Base-by-base conservation (phyloP, 352 stramenopile species). In the Globisporangium solare region DNA sequence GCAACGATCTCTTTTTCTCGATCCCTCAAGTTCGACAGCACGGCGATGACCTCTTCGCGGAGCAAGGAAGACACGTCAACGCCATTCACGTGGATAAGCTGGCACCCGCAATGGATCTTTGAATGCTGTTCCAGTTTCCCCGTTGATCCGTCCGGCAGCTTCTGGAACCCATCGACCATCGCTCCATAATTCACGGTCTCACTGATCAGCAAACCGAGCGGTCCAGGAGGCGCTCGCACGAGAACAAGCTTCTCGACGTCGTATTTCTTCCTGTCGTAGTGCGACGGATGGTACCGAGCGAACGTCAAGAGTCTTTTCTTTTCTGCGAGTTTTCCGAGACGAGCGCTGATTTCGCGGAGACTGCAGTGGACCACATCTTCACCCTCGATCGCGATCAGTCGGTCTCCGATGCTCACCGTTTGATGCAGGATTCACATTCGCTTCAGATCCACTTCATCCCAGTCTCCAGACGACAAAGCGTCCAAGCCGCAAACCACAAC, bases 211-310 rank as follows among this genome's bases (percentile, higher is more conserved):
- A 86, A 47, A 3, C 75, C 78, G 3, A 88, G 59, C 0, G 75
- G 76, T 3, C 78, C 78, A n/a, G 49, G 61, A 0, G 71, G 67
- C n/a, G 71, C 66, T 1, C 67, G 56, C 27, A 73, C 56, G 12
- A 74, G 63, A 42, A 82, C 65, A 11, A 86, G 59, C 56, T 85
- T 86, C 56, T 80, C 78, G 2, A 83, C 60, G 41, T 88, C 78
- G 47, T 68, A 82, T 27, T 54, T 62, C 27, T 68, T 71, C 13
- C 49, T 51, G 20, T 63, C 40, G 52, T 64, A 68, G 5, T 51
- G 39, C 14, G 58, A 67, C 40, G 49, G 24, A 52, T 79, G 64
- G 54, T 86, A 86, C 8, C 76, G 66, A 5, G 68, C 76, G 24
- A 88, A 83, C 17, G 72, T 82, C n/a, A 86, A 47, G 7, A 56